Evolutionary conservation across 192 early-diverging fungal genomes (phyloP), one percentile per base, ranked within the genome.

Genomic region (Podila minutissima): DNA sequence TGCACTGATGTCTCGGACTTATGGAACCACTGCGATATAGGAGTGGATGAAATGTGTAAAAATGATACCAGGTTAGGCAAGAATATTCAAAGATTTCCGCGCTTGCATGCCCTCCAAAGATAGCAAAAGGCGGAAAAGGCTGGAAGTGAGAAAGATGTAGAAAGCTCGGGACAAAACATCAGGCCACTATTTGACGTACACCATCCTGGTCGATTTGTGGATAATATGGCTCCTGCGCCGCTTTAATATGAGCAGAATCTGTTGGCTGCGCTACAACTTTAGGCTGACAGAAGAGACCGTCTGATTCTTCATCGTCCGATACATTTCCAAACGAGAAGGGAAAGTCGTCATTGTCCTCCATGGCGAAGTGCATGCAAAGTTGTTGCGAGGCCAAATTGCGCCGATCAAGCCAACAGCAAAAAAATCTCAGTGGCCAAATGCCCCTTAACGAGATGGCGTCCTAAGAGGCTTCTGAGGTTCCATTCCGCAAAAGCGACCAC

Each of bases 171-270:
- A 20, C 12, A 55, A 55, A 55, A 22, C 13, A 55, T 55, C 53
- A 55, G 53, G 53, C 53, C 53, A 55, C 53, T 22, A 6, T n/a
- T 38, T 26, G 24, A 55, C 68, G 22, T 65, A 76, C 75, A 20
- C 77, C 77, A 55, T 81, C 77, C 31, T 58, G 26, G 46, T 81
- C 77, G 1, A 81, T 69, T 22, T 81, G 77, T 0, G 77, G 66
- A 48, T 65, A 33, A 24, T 81, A 81, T 2, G 65, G 70, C 11
- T 73, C 71, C 35, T 73, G 69, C 2, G n/a, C 66, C 19, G 33
- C 31, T 6, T 35, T 60, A 11, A 19, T 8, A 19, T 0, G 33
- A 6, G 37, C 33, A 5, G 19, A 13, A n/a, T 12, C 33, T 24
- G 31, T 46, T 29, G 32, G 17, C 20, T 29, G 33, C 10, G 62